A percentile compares a stretch with the other conserved stretches of the same genome.
Conservation (phyloP, 345 rosid genomes). For the Draba incana region DNA sequence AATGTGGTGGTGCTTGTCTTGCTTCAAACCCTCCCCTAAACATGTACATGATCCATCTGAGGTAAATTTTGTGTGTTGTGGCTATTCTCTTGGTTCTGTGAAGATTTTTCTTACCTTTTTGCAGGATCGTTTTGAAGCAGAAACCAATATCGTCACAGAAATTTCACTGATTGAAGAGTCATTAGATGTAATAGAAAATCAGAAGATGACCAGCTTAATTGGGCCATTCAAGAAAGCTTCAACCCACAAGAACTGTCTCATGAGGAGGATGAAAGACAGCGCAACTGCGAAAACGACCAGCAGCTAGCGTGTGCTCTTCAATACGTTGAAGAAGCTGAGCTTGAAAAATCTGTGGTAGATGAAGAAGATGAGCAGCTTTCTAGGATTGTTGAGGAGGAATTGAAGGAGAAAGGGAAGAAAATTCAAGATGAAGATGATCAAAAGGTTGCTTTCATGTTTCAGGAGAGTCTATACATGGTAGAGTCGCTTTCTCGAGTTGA, state of each 20-base stretch:
- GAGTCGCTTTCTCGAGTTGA: slow-evolving; percentile 43
- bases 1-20: slow-evolving; percentile 27
- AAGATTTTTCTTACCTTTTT: slow-evolving; percentile 4
- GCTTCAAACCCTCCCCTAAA: slow-evolving; percentile 22
- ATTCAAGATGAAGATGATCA: slow-evolving; percentile 40
- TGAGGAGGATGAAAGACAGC: slow-evolving; percentile 17
- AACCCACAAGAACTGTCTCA: slow-evolving; percentile 9
- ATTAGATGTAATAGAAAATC: not conserved
- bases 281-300: not conserved
- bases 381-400: slow-evolving; percentile 21
- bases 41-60: slow-evolving; percentile 2
- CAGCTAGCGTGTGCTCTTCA: slow-evolving; percentile 12
- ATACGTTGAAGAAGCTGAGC: slow-evolving; percentile 21
- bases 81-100: not conserved
- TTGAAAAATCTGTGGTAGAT: slow-evolving; percentile 4
- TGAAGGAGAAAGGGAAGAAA: slow-evolving; percentile 42
- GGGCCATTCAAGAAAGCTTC: slow-evolving; percentile 4
- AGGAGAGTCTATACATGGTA: slow-evolving; percentile 59
- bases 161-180: slow-evolving; percentile 14
- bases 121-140: slow-evolving; percentile 20
- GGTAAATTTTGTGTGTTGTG: not conserved
- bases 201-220: slow-evolving; percentile 5
- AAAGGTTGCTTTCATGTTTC: slow-evolving; percentile 61
- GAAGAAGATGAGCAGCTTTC: slow-evolving; percentile 27
- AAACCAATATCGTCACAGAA: not conserved